Percentiles rank a stretch among this genome's conserved stretches.
Evolutionary conservation across 352 stramenopile species (phyloP).

Genomic region (Pythium angustatum): DNA sequence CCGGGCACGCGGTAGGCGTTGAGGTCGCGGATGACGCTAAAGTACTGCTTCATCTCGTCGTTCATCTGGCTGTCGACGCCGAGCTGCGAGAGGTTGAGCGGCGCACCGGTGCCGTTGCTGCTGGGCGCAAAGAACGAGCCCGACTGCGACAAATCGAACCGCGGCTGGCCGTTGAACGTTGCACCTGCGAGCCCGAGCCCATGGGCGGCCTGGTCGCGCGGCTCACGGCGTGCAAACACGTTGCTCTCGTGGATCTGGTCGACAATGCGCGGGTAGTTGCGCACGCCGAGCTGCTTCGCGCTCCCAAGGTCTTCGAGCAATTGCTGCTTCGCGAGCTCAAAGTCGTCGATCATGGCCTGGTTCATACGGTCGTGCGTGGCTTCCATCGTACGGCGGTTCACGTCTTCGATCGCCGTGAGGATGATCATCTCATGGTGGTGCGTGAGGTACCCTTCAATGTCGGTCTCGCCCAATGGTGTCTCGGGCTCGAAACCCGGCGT

Average conservation of each 20-base stretch:
- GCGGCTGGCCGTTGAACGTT: slow-evolving; percentile 51
- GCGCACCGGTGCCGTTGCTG: slow-evolving; percentile 27
- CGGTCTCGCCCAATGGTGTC: slow-evolving; percentile 80
- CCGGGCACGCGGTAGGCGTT: slow-evolving; percentile 68
- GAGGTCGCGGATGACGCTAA: slow-evolving; percentile 66
- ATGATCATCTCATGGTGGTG: slow-evolving; percentile 93
- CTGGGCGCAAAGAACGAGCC: slow-evolving; percentile 29
- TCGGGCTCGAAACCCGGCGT: slow-evolving; percentile 74
- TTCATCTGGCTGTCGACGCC: slow-evolving; percentile 69
- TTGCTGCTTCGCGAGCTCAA: slow-evolving; percentile 73
- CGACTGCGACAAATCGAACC: slow-evolving; percentile 47
- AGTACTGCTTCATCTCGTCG: slow-evolving; percentile 86
- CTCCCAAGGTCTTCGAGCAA: slow-evolving; percentile 72
- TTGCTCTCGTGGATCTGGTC: slow-evolving; percentile 44
- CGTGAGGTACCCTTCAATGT: slow-evolving; percentile 86
- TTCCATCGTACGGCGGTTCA: slow-evolving; percentile 76
- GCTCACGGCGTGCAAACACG: slow-evolving; percentile 50
- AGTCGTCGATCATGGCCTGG: slow-evolving; percentile 86
- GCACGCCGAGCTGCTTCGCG: slow-evolving; percentile 63
- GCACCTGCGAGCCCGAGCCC: slow-evolving; percentile 52
- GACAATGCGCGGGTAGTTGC: slow-evolving; percentile 69
- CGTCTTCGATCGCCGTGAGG: slow-evolving; percentile 88
- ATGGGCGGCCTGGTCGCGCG: slow-evolving; percentile 20
- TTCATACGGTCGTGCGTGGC: slow-evolving; percentile 85
- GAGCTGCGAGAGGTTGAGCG: slow-evolving; percentile 64